Percentiles rank a stretch among this genome's conserved stretches.
Conservation (phyloP, 2,329 filamentous ascomycete species). For the Capronia coronata region DNA sequence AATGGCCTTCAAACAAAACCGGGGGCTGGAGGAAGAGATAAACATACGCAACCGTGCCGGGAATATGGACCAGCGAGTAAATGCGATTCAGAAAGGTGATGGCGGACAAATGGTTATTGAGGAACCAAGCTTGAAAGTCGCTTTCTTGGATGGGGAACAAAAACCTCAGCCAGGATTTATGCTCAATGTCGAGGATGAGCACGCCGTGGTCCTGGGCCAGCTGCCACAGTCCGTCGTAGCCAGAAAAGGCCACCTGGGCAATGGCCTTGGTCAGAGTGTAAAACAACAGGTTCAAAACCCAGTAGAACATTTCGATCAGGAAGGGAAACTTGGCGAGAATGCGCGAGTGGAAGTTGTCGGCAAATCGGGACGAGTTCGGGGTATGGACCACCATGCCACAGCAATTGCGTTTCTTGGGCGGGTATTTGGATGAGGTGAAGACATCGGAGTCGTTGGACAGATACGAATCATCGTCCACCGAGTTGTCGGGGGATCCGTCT, state of each 20-base stretch:
- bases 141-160: conserved; percentile 39
- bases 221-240: conserved; percentile 42
- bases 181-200: conserved; percentile 21
- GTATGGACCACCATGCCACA: conserved; percentile 48
- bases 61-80: conserved; percentile 48
- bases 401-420: conserved; percentile 47
- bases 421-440: conserved; percentile 34
- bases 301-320: conserved; percentile 68
- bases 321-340: conserved; percentile 63
- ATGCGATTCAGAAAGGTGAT: conserved; percentile 46
- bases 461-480: conserved; percentile 30
- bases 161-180: conserved; percentile 33
- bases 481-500: conserved; percentile 22
- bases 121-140: conserved; percentile 42
- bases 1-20: neutral
- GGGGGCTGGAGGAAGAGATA: neutral
- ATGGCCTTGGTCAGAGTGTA: conserved; percentile 55
- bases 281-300: conserved; percentile 59
- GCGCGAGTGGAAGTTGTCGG: conserved; percentile 54
- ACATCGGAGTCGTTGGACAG: conserved; percentile 36
- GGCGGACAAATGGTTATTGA: conserved; percentile 37
- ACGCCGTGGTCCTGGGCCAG: conserved; percentile 41
- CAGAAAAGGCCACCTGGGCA: conserved; percentile 48
- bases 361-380: conserved; percentile 57
- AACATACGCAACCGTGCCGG: conserved; percentile 45